Conservation (phyloP, 2,329 filamentous ascomycete genomes). For the Ophiostoma sp. region DNA sequence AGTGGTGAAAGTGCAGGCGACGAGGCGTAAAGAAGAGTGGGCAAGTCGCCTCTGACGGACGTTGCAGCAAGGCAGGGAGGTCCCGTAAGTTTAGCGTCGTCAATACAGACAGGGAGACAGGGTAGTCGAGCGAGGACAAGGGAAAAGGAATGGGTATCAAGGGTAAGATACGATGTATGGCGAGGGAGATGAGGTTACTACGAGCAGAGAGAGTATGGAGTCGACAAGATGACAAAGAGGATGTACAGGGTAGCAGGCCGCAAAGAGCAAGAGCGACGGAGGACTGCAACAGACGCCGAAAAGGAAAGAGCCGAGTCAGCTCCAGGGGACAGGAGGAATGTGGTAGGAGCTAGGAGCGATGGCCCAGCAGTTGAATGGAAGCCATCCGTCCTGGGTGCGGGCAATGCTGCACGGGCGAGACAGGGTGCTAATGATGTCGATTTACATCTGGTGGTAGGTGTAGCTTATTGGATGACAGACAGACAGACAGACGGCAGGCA, state of each 20-base stretch:
- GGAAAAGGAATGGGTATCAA: not conserved
- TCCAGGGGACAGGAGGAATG: too few relatives aligned
- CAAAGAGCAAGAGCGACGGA: not conserved
- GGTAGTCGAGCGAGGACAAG: not conserved
- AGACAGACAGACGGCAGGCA: not conserved
- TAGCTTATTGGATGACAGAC: not conserved
- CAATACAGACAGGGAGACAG: not conserved
- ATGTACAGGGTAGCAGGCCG: not conserved
- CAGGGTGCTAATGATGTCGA: not conserved
- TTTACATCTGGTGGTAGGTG: not conserved
- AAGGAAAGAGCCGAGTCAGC: not conserved
- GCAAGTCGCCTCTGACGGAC: slow-evolving; percentile 12
- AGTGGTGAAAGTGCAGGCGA: not conserved
- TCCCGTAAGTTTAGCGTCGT: slow-evolving; percentile 5
- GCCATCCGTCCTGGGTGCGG: not conserved
- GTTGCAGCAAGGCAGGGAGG: slow-evolving; percentile 12
- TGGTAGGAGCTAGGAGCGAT: not conserved
- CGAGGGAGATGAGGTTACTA: not conserved
- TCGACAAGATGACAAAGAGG: not conserved
- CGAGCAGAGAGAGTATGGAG: not conserved
- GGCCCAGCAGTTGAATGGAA: not conserved
- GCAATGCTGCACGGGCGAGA: not conserved
- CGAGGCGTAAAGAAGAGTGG: slow-evolving; percentile 5
- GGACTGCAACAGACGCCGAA: not conserved
- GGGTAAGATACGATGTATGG: not conserved